phyloP scores from a whole-genome alignment of 2,329 filamentous ascomycete genomes.

The Fusarium fujikuroi region DNA sequence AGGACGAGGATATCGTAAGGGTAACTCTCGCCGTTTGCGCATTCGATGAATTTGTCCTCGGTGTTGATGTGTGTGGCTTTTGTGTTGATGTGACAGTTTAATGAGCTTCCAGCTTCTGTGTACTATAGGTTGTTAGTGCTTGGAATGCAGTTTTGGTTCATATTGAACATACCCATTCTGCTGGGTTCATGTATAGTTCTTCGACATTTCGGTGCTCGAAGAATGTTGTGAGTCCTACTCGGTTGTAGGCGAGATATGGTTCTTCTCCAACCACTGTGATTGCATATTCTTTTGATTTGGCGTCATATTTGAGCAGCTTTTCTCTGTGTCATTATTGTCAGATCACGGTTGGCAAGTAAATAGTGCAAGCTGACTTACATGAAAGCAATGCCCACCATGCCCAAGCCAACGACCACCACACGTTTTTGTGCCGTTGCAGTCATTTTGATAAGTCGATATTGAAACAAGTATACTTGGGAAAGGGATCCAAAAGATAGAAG shows the following conservation, averaged over 20 bases:
- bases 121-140: slow-evolving; percentile 62
- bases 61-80: slow-evolving; percentile 73
- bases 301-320: slow-evolving; percentile 87
- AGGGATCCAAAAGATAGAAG: background rate
- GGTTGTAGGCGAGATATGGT: slow-evolving; percentile 87
- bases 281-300: slow-evolving; percentile 78
- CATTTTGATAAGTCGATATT: slow-evolving; percentile 23
- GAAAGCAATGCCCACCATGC: slow-evolving; percentile 91
- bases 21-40: slow-evolving; percentile 74
- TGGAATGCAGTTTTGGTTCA: background rate
- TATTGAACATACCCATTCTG: slow-evolving; percentile 73
- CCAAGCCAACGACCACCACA: slow-evolving; percentile 85
- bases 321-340: slow-evolving; percentile 65
- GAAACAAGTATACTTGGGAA: background rate
- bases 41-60: slow-evolving; percentile 72
- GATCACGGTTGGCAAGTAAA: background rate
- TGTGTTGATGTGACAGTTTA: slow-evolving; percentile 81
- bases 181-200: slow-evolving; percentile 86
- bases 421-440: slow-evolving; percentile 59
- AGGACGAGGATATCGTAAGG: slow-evolving; percentile 84
- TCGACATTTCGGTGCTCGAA: slow-evolving; percentile 88
- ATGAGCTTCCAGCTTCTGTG: slow-evolving; percentile 70
- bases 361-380: slow-evolving; percentile 69
- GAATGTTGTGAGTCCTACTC: slow-evolving; percentile 88
- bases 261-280: slow-evolving; percentile 90